Evolutionary conservation across 129 eudicot species (phyloP).

Genomic region (Flaveria sonorensis): DNA sequence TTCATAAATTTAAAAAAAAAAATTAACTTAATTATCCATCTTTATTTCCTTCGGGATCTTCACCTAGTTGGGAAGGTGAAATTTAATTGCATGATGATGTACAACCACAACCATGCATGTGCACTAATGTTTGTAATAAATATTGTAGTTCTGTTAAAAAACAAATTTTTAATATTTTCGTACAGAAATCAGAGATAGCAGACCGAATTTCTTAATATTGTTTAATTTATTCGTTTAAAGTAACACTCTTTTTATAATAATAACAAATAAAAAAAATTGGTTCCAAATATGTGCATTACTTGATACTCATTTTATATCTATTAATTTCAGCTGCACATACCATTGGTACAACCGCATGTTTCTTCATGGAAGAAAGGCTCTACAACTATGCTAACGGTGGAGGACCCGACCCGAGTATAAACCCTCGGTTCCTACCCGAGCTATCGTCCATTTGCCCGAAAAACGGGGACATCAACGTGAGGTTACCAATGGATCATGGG

Average conservation of each 20-base stretch:
- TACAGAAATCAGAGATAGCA: neutral
- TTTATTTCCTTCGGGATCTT: neutral
- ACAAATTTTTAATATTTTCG: neutral
- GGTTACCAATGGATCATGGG: constrained; percentile 58
- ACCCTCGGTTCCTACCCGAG: constrained; percentile 55
- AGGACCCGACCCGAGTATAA: constrained; percentile 63
- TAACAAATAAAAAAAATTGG: neutral
- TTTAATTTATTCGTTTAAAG: neutral
- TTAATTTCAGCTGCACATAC: constrained; percentile 71
- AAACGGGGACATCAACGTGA: constrained; percentile 36
- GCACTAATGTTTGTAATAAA: constrained; percentile 5
- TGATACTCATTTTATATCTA: neutral
- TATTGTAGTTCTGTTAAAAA: neutral
- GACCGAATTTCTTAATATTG: neutral
- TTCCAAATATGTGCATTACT: neutral
- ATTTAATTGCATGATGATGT: constrained; percentile 9
- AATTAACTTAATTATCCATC: too few species aligned
- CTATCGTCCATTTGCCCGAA: constrained; percentile 49
- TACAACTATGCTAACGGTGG: constrained; percentile 49
- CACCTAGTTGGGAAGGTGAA: constrained; percentile 10
- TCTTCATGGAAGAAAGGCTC: constrained; percentile 64
- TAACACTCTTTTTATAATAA: neutral
- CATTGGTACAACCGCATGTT: constrained; percentile 78
- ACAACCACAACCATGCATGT: constrained; percentile 20
- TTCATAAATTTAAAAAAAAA: too few species aligned